phyloP scores from a whole-genome alignment of 169 alveolate genomes.

The Eimeria mitis region DNA sequence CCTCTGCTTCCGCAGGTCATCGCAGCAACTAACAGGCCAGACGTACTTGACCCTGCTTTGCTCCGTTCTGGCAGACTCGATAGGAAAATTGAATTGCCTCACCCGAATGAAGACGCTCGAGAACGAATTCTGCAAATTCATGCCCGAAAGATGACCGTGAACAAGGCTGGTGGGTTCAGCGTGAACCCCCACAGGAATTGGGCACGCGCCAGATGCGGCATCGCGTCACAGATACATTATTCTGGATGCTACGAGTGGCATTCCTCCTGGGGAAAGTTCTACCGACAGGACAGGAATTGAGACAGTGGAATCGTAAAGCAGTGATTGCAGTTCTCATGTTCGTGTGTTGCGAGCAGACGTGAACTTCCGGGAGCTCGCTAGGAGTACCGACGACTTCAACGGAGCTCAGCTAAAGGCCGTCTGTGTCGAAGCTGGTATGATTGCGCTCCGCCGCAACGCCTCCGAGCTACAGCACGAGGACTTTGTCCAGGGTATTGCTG shows the following conservation, averaged over 20 bases:
- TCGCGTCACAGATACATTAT: not conserved
- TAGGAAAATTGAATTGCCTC: conserved; percentile 99
- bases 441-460: conserved; percentile 97
- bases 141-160: conserved; percentile 99
- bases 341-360: conserved; percentile 86
- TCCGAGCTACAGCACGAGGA: conserved; percentile 99
- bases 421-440: conserved; percentile 99
- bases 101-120: conserved; percentile 99
- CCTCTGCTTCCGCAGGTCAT: conserved; percentile 87
- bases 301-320: not conserved
- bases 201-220: not conserved
- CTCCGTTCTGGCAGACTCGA: conserved; percentile 99
- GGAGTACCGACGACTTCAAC: conserved; percentile 99
- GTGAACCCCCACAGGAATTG: not conserved
- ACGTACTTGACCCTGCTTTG: conserved; percentile 99
- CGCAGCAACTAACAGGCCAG: conserved; percentile 99
- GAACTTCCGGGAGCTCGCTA: conserved; percentile 98
- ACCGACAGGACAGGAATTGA: not conserved
- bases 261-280: too few species aligned
- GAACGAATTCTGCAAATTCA: conserved; percentile 99
- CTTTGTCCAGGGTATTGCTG: conserved; percentile 98
- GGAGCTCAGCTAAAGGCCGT: conserved; percentile 98
- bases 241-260: not conserved
- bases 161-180: conserved; percentile 93
- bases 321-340: not conserved